Percentiles rank a stretch among this genome's conserved stretches.
These are phyloP conservation scores for Pseudogymnoascus verrucosus DNA, from an alignment of 2,329 filamentous ascomycete genomes.

Conservation along the genomic window DNA sequence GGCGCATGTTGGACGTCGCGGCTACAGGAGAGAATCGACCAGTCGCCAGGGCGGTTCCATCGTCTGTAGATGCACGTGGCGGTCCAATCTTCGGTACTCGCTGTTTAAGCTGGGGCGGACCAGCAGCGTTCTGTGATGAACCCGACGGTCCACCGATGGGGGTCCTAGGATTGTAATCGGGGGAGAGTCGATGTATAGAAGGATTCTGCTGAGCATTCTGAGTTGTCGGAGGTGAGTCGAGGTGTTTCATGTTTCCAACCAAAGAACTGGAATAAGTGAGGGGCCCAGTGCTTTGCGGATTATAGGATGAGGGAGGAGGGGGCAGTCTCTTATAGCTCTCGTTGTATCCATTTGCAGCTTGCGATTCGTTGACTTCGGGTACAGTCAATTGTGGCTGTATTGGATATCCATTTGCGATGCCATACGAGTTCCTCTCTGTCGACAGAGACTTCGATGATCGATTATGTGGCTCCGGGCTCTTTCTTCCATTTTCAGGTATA, in stretches of 20 bases:
- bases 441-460: constrained; percentile 19
- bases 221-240: constrained; percentile 21
- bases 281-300: constrained; percentile 27
- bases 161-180: constrained; percentile 34
- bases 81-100: constrained; percentile 68
- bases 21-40: constrained; percentile 71
- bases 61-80: constrained; percentile 65
- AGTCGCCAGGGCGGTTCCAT: constrained; percentile 55
- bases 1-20: constrained; percentile 45
- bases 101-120: constrained; percentile 58
- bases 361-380: constrained; percentile 11
- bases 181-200: constrained; percentile 53
- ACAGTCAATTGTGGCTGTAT: constrained; percentile 13
- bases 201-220: constrained; percentile 17
- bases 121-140: constrained; percentile 16
- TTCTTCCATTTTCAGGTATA: constrained; percentile 24
- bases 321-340: constrained; percentile 17
- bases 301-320: constrained; percentile 21
- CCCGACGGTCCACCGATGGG: constrained; percentile 36
- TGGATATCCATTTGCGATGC: constrained; percentile 23
- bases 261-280: constrained; percentile 25
- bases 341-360: constrained; percentile 20
- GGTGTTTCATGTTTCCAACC: constrained; percentile 22
- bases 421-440: constrained; percentile 23
- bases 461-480: constrained; percentile 23